Base-by-base conservation (phyloP, 2,329 filamentous ascomycete species). In the Sclerotinia borealis region DNA sequence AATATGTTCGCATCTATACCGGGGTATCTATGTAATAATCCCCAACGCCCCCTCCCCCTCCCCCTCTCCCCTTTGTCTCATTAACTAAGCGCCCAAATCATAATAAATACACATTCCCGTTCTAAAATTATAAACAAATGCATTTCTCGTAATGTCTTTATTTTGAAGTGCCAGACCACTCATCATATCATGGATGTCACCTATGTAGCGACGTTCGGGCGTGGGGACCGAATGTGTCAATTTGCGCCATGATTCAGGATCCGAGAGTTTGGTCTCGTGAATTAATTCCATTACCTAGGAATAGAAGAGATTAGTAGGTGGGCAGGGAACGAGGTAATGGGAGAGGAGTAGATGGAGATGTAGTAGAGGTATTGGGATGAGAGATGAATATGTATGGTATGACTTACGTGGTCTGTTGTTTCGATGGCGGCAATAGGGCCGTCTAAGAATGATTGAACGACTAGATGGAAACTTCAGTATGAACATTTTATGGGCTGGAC, bases 71-170 rank as follows among this genome's bases (percentile, higher is more conserved):
- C 1, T 8, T 8, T n/a, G 19, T 2, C 17, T 3, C 45, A 25
- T 49, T 15, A 49, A 37, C 71, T 65, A 74, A 34, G 70, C 70
- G 27, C 78, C 79, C 49, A 97, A 77, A 76, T 96, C 92, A 75
- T 96, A 96, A 73, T 93, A 91, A 58, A 96, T 83, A 74, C 91
- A 93, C 64, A 83, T 88, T 0, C 89, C 90, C 11, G 91, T 96
- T 65, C 92, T 82, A 71, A 96, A 96, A 72, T 96, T 96, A 77
- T 96, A 96, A 59, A 97, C 84, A 76, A 96, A 96, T 13, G 91
- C 90, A 74, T 93, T 90, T 52, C 84, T 83, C 29, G 83, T 82
- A 10, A 81, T 83, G 4, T 80, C 78, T 79, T 82, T 77, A 79
- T 87, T 80, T 74, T 82, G 77, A 68, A 79, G 76, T 74, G 85